Percentiles rank a stretch among this genome's conserved stretches.
Evolutionary conservation across 129 eudicot species (phyloP).

Genomic region (Deinandra increscens): DNA sequence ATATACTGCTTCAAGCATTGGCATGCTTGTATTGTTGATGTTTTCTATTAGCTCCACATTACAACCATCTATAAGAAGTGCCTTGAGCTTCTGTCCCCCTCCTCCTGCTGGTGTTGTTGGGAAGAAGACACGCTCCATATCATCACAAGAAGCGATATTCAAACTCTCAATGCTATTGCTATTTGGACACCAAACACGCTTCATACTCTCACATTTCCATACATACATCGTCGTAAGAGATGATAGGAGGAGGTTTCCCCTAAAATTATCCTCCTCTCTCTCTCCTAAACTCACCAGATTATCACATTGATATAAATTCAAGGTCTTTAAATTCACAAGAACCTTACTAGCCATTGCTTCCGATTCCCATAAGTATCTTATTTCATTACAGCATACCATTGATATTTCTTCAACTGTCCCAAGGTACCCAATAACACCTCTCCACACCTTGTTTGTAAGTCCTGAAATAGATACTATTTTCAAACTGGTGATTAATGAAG

Average conservation of each 20-base stretch:
- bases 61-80: not conserved
- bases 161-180: not conserved
- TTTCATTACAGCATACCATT: not conserved
- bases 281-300: conserved; percentile 18
- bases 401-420: not conserved
- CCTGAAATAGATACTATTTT: not conserved
- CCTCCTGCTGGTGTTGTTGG: not conserved
- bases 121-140: not conserved
- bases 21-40: not conserved
- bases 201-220: not conserved
- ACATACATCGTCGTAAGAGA: not conserved
- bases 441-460: conserved; percentile 15
- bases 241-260: not conserved
- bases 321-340: not conserved
- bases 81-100: conserved; percentile 6
- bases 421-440: not conserved
- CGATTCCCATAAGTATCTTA: conserved; percentile 18
- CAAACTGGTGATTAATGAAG: conserved; percentile 8
- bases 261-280: not conserved
- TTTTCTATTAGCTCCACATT: not conserved
- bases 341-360: not conserved
- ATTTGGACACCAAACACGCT: not conserved
- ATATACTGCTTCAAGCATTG: not conserved
- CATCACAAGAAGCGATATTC: rapidly evolving
- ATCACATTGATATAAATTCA: rapidly evolving